A percentile compares a stretch with the other conserved stretches of the same genome.
These are phyloP conservation scores for Sclerotinia borealis DNA, from an alignment of 2,329 filamentous ascomycete species.

Conservation along the genomic window DNA sequence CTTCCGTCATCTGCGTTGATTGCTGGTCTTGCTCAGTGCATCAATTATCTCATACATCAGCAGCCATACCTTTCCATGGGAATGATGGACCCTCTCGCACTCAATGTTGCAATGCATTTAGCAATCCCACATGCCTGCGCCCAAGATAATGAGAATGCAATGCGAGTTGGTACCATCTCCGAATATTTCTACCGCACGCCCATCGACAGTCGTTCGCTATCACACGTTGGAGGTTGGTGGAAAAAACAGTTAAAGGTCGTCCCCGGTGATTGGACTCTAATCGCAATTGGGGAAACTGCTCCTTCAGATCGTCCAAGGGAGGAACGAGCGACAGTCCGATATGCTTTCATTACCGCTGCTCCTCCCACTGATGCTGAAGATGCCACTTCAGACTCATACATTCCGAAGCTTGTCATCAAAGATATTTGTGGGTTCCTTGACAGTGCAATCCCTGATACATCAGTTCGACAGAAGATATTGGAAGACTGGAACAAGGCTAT, in stretches of 20 bases:
- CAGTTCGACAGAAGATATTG: background rate
- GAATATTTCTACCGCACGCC: background rate
- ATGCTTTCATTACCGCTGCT: constrained; percentile 4
- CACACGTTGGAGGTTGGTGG: background rate
- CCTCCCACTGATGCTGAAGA: background rate
- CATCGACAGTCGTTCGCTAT: background rate
- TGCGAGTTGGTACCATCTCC: background rate
- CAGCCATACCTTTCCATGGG: background rate
- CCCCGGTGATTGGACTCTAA: constrained; percentile 3
- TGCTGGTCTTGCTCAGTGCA: background rate
- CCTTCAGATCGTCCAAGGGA: too few species aligned
- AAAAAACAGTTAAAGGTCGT: background rate
- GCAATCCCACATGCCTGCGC: background rate
- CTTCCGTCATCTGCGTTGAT: background rate
- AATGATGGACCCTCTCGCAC: background rate
- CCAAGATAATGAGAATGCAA: background rate
- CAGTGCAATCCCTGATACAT: background rate
- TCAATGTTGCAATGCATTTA: background rate
- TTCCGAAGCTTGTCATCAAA: background rate
- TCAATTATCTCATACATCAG: background rate
- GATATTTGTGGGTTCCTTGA: background rate
- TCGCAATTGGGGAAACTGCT: background rate
- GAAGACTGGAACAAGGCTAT: background rate
- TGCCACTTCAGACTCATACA: background rate
- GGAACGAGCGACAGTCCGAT: background rate